Evolutionary conservation across 305 asterid species (phyloP), one percentile per base, ranked within the genome.

Genomic region (Plantago rigida): DNA sequence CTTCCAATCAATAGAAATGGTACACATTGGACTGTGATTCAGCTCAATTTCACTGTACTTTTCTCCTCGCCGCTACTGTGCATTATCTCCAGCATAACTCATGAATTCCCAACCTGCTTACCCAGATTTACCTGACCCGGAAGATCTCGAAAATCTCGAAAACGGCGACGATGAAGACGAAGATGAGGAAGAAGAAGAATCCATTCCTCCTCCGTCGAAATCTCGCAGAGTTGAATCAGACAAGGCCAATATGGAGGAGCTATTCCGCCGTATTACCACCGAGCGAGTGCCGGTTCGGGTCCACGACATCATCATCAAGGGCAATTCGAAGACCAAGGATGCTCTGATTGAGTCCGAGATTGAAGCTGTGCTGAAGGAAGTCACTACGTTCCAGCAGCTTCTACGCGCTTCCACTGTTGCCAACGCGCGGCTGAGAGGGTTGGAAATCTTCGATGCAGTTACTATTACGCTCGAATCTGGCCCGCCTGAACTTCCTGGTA

Each of bases 401-500:
- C 78, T 85, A 39, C 83, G 73, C 49, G 87, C 93, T 15, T 83
- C 94, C 13, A 47, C 71, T 47, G 34, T 75, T 15, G 95, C 84
- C 50, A 82, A 76, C 77, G 72, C 75, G 31, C 76, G 82, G 65
- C 84, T 93, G 72, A 87, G 81, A 4, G 72, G 67, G 28, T 78
- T 93, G 4, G 94, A 82, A 42, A 77, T 93, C 56, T 93, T 93
- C 36, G 97, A 93, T 64, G 78, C 97, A 5, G 94, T 87, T 53
- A 78, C 50, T 48, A 80, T 93, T 54, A 82, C 90, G 6, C 82
- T 93, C 3, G 96, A 87, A 63, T 72, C 94, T 0, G 99, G 99
- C 0, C 99, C 99, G 10, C 83, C 81, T 29, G 96, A 93, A 73
- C 84, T 93, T 13, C 97, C 99, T 12, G 96, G 96, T 14, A 87